These are phyloP conservation scores for Sarocladiaceae sp. DNA, from an alignment of 2,329 filamentous ascomycete species.

Conservation along the genomic window DNA sequence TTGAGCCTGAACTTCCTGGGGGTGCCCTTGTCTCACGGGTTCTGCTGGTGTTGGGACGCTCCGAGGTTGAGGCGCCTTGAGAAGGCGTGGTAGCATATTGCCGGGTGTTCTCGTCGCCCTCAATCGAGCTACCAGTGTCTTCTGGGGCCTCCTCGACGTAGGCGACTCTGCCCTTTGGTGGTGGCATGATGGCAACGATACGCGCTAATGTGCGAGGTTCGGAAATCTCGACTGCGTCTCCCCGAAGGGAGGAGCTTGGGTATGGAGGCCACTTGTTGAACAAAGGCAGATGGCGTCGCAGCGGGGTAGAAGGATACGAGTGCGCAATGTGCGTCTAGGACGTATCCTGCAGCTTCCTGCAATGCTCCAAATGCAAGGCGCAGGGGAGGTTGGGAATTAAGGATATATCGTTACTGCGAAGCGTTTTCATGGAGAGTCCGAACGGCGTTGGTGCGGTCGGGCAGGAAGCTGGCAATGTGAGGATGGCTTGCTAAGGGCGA, in stretches of 20 bases:
- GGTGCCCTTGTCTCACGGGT: slow-evolving; percentile 26
- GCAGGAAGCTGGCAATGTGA: too few species aligned
- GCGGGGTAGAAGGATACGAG: slow-evolving; percentile 5
- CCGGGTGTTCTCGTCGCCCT: slow-evolving; percentile 31
- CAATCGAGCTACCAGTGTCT: slow-evolving; percentile 37
- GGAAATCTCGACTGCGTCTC: background rate
- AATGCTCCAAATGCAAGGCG: too few species aligned
- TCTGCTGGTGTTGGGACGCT: slow-evolving; percentile 46
- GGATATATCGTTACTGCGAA: too few species aligned
- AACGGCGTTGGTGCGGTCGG: too few species aligned
- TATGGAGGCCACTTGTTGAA: background rate
- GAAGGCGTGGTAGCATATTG: slow-evolving; percentile 41
- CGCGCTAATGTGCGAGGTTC: background rate
- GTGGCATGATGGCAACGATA: slow-evolving; percentile 34
- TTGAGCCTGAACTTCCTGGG: background rate
- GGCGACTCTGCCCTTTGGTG: slow-evolving; percentile 29
- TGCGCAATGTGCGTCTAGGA: too few species aligned
- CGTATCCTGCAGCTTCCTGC: too few species aligned
- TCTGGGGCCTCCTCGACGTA: slow-evolving; percentile 49
- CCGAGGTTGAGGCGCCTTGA: slow-evolving; percentile 29
- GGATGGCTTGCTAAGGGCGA: too few species aligned
- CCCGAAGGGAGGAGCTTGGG: background rate
- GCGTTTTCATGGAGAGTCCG: too few species aligned
- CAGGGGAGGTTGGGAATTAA: too few species aligned
- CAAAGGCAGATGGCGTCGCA: background rate